Evolutionary conservation across 345 rosid species (phyloP).

Genomic region (Conringia planisiliqua): DNA sequence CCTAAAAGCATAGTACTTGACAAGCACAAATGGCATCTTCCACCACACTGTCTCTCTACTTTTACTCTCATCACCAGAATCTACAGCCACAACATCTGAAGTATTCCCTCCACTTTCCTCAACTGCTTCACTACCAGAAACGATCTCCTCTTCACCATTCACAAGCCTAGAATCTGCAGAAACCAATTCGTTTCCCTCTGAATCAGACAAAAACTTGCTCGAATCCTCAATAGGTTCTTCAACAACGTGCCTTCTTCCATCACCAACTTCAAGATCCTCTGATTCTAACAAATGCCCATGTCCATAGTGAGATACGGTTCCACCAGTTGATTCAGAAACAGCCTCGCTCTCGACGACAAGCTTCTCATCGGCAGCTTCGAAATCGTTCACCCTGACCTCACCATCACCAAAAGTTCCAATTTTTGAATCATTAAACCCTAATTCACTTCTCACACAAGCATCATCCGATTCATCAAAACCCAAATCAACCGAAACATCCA

Average conservation of each 20-base stretch:
- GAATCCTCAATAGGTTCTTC: neutral
- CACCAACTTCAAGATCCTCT: neutral
- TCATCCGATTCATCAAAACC: conserved; percentile 41
- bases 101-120: neutral
- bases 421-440: conserved; percentile 27
- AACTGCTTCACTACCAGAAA: conserved; percentile 7
- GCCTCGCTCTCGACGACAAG: conserved; percentile 32
- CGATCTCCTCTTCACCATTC: conserved; percentile 6
- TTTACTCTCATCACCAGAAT: conserved; percentile 37
- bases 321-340: conserved; percentile 18
- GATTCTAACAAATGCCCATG: neutral
- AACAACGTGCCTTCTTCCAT: neutral
- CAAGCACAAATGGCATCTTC: conserved; percentile 87
- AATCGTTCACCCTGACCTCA: conserved; percentile 32
- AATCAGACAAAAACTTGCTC: conserved; percentile 10
- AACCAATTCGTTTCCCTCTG: conserved; percentile 18
- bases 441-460: neutral
- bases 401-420: conserved; percentile 30
- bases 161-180: neutral
- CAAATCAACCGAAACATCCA: conserved; percentile 35
- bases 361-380: neutral
- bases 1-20: conserved; percentile 65
- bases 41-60: conserved; percentile 56
- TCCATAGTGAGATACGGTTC: conserved; percentile 15
- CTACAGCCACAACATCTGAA: conserved; percentile 11